Conservation (phyloP, 1,284 basidiomycete genomes). For the Cutaneotrichosporon arboriforme region DNA sequence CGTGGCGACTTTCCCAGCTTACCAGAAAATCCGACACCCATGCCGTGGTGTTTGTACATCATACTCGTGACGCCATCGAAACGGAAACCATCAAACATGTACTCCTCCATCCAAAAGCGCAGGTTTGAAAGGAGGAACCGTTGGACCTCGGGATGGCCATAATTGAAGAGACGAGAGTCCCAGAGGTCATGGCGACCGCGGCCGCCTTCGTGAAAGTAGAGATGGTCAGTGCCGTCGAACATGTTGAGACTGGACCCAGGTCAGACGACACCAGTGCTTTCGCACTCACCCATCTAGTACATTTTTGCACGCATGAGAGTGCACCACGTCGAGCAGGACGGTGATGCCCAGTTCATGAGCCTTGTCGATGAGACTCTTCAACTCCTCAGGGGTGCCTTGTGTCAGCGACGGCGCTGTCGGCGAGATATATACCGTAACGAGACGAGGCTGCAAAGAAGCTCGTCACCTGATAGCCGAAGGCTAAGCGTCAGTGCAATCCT, state of each 20-base stretch:
- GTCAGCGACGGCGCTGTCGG: slow-evolving; percentile 10
- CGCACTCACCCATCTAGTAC: slow-evolving; percentile 67
- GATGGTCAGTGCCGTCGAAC: slow-evolving; percentile 93
- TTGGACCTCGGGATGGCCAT: slow-evolving; percentile 86
- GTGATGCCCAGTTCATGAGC: slow-evolving; percentile 90
- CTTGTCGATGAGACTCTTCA: slow-evolving; percentile 90
- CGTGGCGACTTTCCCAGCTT: slow-evolving; percentile 1
- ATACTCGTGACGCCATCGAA: slow-evolving; percentile 99
- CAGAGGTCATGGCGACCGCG: slow-evolving; percentile 92
- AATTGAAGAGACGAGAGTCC: slow-evolving; percentile 94
- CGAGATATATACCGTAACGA: slow-evolving; percentile 62
- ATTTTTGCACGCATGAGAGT: slow-evolving; percentile 98
- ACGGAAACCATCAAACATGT: slow-evolving; percentile 92
- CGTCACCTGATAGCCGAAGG: slow-evolving; percentile 96
- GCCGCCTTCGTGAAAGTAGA: slow-evolving; percentile 89
- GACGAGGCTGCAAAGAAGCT: slow-evolving; percentile 97
- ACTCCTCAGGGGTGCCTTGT: slow-evolving; percentile 75
- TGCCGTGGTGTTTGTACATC: slow-evolving; percentile 97
- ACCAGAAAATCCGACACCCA: slow-evolving; percentile 90
- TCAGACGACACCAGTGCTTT: background rate
- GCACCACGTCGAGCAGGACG: slow-evolving; percentile 91
- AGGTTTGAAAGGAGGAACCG: slow-evolving; percentile 92
- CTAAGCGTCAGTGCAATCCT: slow-evolving; percentile 51
- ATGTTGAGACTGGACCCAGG: slow-evolving; percentile 62
- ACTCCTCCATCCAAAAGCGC: slow-evolving; percentile 92